Base-by-base conservation (phyloP, 495 filamentous ascomycete species). In the Aspergillus haitiensis region DNA sequence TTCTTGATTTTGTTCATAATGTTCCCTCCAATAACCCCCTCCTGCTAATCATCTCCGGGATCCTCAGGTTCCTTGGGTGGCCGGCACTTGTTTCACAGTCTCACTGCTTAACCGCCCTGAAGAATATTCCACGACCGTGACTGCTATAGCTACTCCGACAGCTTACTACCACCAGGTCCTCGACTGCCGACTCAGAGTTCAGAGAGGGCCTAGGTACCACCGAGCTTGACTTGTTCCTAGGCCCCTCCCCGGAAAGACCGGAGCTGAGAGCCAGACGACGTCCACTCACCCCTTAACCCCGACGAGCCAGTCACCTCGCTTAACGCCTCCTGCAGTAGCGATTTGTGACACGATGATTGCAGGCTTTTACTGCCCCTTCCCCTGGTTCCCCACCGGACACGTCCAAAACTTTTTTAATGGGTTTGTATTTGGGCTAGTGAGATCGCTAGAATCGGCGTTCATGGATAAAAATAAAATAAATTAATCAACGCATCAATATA, bases 51-150 rank as follows among this genome's bases (percentile, higher is more conserved):
- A 27, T 27, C 21, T 27, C 21, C 21, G 21, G 3, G 21, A 27
- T 27, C 21, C 21, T 27, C 21, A 27, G 21, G 21, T 27, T 27
- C 21, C 21, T 27, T 27, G 21, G 21, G 21, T 27, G 21, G 21
- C 18, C n/a, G 37, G 35, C 7, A 44, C 21, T 55, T n/a, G 37
- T 45, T 15, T 32, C 1, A 7, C 15, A 5, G 32, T 34, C 32
- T 51, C 8, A n/a, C 21, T 51, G 48, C 48, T 33, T 51, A 51
- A 51, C 48, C 48, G 48, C 48, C 48, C 48, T 51, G 48, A 47
- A 51, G 48, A 32, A 16, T 48, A 27, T 27, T 27, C 21, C 21
- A 27, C 21, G 21, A 27, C 21, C 21, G 21, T 50, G 33, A 32
- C 47, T 50, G 8, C 37, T 27, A 40, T 27, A 39, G 50, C 3